Evolutionary conservation across 352 stramenopile species (phyloP).

Genomic region (Thalassiosira exigua): DNA sequence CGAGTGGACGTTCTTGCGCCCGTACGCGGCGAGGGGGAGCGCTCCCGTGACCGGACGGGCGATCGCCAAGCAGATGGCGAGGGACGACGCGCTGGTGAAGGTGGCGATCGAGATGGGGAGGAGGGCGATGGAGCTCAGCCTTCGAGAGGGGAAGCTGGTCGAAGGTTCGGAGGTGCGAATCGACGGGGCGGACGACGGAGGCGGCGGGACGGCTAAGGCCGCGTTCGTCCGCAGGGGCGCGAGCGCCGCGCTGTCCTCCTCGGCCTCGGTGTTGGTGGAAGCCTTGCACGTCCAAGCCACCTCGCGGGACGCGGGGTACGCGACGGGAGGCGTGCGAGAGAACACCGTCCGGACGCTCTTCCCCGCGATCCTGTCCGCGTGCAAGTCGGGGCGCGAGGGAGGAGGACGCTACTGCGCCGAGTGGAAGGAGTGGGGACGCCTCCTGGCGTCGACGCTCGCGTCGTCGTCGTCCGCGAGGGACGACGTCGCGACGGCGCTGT

Average conservation of each 20-base stretch:
- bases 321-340: slow-evolving; percentile 49
- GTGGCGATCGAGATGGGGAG: slow-evolving; percentile 29
- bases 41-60: slow-evolving; percentile 23
- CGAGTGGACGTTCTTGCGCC: slow-evolving; percentile 65
- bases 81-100: slow-evolving; percentile 40
- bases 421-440: slow-evolving; percentile 68
- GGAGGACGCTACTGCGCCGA: slow-evolving; percentile 50
- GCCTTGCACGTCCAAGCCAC: slow-evolving; percentile 64
- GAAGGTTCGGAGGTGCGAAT: slow-evolving; percentile 2
- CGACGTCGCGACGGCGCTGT: slow-evolving; percentile 39
- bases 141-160: slow-evolving; percentile 1
- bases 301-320: slow-evolving; percentile 7
- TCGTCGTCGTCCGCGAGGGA: slow-evolving; percentile 28
- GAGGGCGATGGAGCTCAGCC: slow-evolving; percentile 6
- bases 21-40: slow-evolving; percentile 54
- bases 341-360: slow-evolving; percentile 57
- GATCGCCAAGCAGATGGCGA: slow-evolving; percentile 47
- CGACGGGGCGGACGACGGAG: background rate
- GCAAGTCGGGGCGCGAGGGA: slow-evolving; percentile 7
- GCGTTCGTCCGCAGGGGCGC: slow-evolving; percentile 38
- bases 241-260: slow-evolving; percentile 64
- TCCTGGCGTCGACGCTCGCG: slow-evolving; percentile 62
- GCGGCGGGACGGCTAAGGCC: background rate
- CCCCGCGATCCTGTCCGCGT: slow-evolving; percentile 56
- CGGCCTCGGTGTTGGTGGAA: slow-evolving; percentile 69